Evolutionary conservation across 352 stramenopile species (phyloP), one percentile per base, ranked within the genome.

Genomic region (Globisporangium abappressorium): DNA sequence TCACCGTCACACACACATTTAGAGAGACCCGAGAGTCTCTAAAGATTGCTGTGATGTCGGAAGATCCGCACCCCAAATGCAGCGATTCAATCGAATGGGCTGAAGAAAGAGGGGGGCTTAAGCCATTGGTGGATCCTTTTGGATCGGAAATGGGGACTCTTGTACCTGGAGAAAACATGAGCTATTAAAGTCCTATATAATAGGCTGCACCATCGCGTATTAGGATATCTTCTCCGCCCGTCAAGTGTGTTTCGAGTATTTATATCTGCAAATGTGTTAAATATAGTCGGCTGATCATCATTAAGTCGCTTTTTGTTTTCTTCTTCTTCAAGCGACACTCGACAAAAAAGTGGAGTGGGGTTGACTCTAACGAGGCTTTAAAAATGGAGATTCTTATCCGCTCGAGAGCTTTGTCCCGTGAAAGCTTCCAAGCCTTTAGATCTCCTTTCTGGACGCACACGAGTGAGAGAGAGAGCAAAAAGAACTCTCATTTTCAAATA

Each of bases 291-390:
- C 5, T 49, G 43, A 49, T 49, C 43, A 49, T 49, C 43, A 49
- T 49, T 22, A 49, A 49, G 43, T 49, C 43, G 43, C 43, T 49
- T 49, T 22, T 49, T 22, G 18, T n/a, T 14, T 26, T 26, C 24
- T 26, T 26, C 14, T n/a, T 49, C 15, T 49, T 58, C 53, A 36
- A 58, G 53, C 53, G 53, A 58, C 53, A 58, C 24, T 18, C 53
- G 15, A 12, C 43, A 7, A 8, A 9, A 15, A 7, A 49, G 43
- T 49, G 43, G 43, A 49, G 53, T 58, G 24, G 53, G 26, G 24
- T 58, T 38, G 26, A 24, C 24, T 58, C 53, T 36, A 22, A 2
- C 20, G 18, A 8, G 24, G 5, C 22, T 28, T 30, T 18, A 28
- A 24, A 24, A 14, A 15, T 30, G 49, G 22, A 20, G 14, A 9